Percentiles rank a stretch among this genome's conserved stretches.
phyloP scores from a whole-genome alignment of 306 rosid species.

The Oemleria cerasiformis region DNA sequence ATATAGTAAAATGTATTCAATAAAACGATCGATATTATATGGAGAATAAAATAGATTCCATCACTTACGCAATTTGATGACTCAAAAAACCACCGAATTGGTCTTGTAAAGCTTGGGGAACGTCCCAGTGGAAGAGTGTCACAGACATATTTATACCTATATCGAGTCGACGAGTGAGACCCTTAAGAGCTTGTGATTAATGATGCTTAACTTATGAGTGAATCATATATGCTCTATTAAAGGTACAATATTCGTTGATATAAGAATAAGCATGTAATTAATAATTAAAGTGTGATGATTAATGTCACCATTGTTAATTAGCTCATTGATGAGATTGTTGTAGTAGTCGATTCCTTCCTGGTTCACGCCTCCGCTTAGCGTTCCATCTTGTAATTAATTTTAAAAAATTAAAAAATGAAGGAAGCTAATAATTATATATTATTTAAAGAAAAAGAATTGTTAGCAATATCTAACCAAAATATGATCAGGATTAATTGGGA shows the following conservation, averaged over 20 bases:
- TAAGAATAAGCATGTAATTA: too few relatives aligned
- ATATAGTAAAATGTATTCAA: neutral
- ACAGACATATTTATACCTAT: slow-evolving; percentile 45
- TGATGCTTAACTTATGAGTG: too few relatives aligned
- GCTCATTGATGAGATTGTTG: slow-evolving; percentile 52
- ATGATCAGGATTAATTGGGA: neutral
- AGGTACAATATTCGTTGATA: neutral
- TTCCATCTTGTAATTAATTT: slow-evolving; percentile 38
- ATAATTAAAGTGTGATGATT: too few relatives aligned
- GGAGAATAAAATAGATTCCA: neutral
- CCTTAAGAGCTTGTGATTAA: neutral
- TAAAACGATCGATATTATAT: neutral
- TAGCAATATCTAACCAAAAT: neutral
- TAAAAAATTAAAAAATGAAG: neutral
- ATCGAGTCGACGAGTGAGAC: neutral
- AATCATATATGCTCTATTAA: neutral
- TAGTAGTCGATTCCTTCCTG: slow-evolving; percentile 50
- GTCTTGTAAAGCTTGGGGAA: slow-evolving; percentile 62
- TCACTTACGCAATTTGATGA: slow-evolving; percentile 42
- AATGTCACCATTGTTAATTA: slow-evolving; percentile 38
- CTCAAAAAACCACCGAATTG: slow-evolving; percentile 62
- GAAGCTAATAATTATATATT: neutral
- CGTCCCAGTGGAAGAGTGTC: slow-evolving; percentile 73
- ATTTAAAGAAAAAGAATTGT: neutral
- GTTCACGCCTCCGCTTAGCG: slow-evolving; percentile 49